Conservation (phyloP, 2,329 filamentous ascomycete species). For the Alternaria alternata region DNA sequence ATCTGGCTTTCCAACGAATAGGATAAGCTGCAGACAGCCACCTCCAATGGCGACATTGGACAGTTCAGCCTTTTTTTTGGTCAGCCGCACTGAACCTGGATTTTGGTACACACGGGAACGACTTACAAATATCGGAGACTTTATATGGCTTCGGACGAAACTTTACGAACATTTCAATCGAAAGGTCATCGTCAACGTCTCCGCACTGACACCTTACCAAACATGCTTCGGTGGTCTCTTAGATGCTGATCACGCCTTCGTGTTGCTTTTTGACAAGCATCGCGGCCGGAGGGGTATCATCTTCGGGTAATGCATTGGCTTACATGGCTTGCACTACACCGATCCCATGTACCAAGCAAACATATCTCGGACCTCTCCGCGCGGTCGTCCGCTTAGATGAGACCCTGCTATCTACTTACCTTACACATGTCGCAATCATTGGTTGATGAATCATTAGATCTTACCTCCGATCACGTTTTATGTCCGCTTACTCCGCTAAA, state of each 20-base stretch:
- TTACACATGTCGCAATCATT: not conserved
- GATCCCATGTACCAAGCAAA: not conserved
- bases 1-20: not conserved
- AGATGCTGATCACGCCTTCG: not conserved
- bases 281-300: not conserved
- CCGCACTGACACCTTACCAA: not conserved
- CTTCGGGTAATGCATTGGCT: not conserved
- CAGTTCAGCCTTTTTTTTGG: not conserved
- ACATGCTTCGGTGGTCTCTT: not conserved
- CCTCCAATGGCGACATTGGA: not conserved
- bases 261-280: not conserved
- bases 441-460: not conserved
- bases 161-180: not conserved
- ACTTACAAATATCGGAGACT: slow-evolving; percentile 1
- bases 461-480: slow-evolving; percentile 5
- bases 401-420: not conserved
- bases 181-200: not conserved
- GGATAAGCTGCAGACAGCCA: not conserved
- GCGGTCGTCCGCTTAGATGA: not conserved
- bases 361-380: not conserved
- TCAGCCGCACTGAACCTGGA: not conserved
- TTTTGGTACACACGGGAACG: not conserved
- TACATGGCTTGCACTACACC: not conserved
- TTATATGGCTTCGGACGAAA: not conserved
- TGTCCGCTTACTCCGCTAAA: slow-evolving; percentile 15